These are phyloP conservation scores for Prunus davidiana DNA, from an alignment of 306 rosid genomes.

Conservation along the genomic window DNA sequence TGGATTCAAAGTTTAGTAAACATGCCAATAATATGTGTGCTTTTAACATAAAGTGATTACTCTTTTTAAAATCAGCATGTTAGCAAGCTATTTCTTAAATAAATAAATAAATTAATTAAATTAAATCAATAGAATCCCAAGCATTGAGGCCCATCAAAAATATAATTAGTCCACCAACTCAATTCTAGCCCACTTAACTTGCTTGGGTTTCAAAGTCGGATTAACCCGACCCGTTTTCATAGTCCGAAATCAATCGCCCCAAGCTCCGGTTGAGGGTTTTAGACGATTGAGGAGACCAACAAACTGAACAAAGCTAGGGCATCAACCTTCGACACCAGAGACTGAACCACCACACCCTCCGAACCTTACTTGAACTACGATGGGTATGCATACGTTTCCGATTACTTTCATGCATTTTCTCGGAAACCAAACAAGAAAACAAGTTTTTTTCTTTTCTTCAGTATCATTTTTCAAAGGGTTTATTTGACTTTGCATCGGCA, in stretches of 20 bases:
- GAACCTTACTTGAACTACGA: not conserved
- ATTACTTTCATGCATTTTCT: not conserved
- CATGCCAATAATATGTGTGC: too few relatives aligned
- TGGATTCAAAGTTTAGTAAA: too few relatives aligned
- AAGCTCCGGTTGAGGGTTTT: conserved; percentile 3
- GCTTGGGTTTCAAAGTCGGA: not conserved
- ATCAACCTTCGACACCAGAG: not conserved
- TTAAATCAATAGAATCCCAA: too few relatives aligned
- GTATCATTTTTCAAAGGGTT: conserved; percentile 3
- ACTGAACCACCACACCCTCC: not conserved
- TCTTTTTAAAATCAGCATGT: too few relatives aligned
- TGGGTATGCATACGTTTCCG: not conserved
- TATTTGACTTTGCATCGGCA: not conserved
- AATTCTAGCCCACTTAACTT: not conserved
- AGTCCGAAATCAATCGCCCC: not conserved
- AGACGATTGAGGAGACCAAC: not conserved
- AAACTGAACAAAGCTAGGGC: not conserved
- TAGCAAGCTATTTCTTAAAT: too few relatives aligned
- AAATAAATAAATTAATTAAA: too few relatives aligned
- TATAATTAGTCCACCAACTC: not conserved
- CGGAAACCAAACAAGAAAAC: not conserved
- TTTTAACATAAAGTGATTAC: too few relatives aligned
- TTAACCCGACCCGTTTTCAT: not conserved
- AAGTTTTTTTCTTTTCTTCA: not conserved
- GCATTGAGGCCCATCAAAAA: not conserved